Evolutionary conservation across 176 grass and related monocot species (phyloP).

Genomic region (Phoenix roebelenii): DNA sequence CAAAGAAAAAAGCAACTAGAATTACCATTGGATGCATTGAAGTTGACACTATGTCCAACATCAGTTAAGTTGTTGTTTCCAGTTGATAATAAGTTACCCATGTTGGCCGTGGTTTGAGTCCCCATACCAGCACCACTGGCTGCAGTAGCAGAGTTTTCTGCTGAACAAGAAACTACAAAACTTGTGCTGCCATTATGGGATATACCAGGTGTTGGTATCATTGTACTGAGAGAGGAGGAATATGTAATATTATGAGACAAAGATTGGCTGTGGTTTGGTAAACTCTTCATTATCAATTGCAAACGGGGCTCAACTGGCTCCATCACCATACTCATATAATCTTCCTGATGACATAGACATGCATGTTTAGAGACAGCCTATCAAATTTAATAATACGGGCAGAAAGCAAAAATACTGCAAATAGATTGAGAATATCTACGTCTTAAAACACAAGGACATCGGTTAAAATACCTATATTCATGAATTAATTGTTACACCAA

Average conservation of each 20-base stretch:
- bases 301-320: constrained; percentile 43
- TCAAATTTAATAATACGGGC: no score
- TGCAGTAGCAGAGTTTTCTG: constrained; percentile 47
- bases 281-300: constrained; percentile 43
- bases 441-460: no score
- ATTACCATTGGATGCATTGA: constrained; percentile 18
- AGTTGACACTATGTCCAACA: constrained; percentile 11
- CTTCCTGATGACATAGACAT: constrained; percentile 47
- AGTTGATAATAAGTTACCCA: constrained; percentile 42
- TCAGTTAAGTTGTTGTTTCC: constrained; percentile 16
- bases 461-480: background rate
- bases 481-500: constrained; percentile 2
- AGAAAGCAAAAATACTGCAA: no score
- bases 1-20: background rate
- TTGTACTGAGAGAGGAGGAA: constrained; percentile 58
- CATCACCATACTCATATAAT: constrained; percentile 59
- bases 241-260: constrained; percentile 31
- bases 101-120: constrained; percentile 44
- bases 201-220: constrained; percentile 97
- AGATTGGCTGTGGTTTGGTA: constrained; percentile 21
- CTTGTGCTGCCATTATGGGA: constrained; percentile 42
- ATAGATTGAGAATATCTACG: no score
- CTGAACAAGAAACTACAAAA: constrained; percentile 35
- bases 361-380: background rate
- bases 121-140: constrained; percentile 38